Base-by-base conservation (phyloP, 1,284 basidiomycete species). In the Papiliotrema laurentii region DNA sequence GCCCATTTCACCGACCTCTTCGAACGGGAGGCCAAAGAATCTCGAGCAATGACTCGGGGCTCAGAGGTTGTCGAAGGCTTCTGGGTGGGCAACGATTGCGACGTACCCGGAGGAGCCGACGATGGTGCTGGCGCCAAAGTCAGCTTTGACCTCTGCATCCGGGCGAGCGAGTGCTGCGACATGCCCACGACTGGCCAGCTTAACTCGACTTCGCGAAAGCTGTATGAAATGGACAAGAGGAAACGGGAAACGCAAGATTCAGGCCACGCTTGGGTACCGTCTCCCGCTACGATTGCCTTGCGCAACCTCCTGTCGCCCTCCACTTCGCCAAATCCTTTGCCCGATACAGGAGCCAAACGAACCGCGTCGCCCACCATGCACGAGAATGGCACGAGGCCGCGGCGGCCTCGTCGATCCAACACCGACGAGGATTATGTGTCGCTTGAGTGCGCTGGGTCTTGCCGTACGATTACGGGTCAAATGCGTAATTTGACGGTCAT, bases 61-160 rank as follows among this genome's bases (percentile, higher is more conserved):
- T 84, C 82, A 26, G 87, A 91, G 75, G 90, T 94, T 43, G 76
- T 77, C 16, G 74, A 77, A 31, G 77, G 78, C 18, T 76, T 83
- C 53, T 81, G 77, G 76, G 77, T 80, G 39, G 73, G 73, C 3
- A 75, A 75, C 51, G 68, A 72, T 27, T 67, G 63, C 34, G 74
- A 76, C 52, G 65, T 75, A 6, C 73, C 72, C 1, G 66, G 63
- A 16, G 63, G 64, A 24, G 60, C 64, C 2, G 61, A 66, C 16
- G 64, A 66, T 19, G 67, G 66, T 5, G 63, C 58, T 0, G 63
- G 66, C 10, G 59, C 65, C 13, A 40, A 37, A 2, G 51, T 69
- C 2, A 50, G 54, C 2, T 71, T 72, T 36, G 68, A 73, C 45
- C 51, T 75, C 16, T 71, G 67, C 35, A 63, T 73, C n/a, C 53